Conservation (phyloP, 1,284 basidiomycete species). For the Malassezia obtusa region DNA sequence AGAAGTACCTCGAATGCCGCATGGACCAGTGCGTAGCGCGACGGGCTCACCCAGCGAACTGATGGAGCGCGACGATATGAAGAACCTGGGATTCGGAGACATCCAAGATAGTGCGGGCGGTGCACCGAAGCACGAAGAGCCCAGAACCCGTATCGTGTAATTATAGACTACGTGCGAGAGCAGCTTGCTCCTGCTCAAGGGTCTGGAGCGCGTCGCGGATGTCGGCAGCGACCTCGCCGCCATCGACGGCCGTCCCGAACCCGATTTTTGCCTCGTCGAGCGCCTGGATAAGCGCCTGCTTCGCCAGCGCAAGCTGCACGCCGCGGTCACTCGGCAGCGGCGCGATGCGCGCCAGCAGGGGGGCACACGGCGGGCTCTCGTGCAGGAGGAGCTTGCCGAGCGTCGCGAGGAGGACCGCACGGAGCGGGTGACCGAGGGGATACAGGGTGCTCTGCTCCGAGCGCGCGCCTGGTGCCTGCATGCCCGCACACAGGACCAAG, state of each 20-base stretch:
- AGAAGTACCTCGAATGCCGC: slow-evolving; percentile 76
- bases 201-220: slow-evolving; percentile 1
- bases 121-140: neutral
- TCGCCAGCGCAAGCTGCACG: slow-evolving; percentile 19
- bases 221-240: slow-evolving; percentile 3
- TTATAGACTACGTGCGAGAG: neutral
- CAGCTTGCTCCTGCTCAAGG: neutral
- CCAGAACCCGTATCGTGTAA: neutral
- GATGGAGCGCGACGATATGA: slow-evolving; percentile 42
- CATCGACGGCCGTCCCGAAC: slow-evolving; percentile 16
- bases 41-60: slow-evolving; percentile 23
- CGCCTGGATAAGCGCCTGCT: slow-evolving; percentile 24
- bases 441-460: slow-evolving; percentile 51
- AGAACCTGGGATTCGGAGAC: slow-evolving; percentile 37
- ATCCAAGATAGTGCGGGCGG: neutral
- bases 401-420: slow-evolving; percentile 66
- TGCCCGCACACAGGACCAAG: slow-evolving; percentile 57
- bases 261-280: slow-evolving; percentile 25
- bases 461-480: slow-evolving; percentile 40
- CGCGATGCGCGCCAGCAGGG: neutral
- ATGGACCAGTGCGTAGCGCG: slow-evolving; percentile 69
- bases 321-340: slow-evolving; percentile 14
- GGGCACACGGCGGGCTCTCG: neutral
- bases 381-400: slow-evolving; percentile 69
- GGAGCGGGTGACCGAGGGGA: slow-evolving; percentile 63